Base-by-base conservation (phyloP, 2,329 filamentous ascomycete genomes). In the Fusarium dimerum region DNA sequence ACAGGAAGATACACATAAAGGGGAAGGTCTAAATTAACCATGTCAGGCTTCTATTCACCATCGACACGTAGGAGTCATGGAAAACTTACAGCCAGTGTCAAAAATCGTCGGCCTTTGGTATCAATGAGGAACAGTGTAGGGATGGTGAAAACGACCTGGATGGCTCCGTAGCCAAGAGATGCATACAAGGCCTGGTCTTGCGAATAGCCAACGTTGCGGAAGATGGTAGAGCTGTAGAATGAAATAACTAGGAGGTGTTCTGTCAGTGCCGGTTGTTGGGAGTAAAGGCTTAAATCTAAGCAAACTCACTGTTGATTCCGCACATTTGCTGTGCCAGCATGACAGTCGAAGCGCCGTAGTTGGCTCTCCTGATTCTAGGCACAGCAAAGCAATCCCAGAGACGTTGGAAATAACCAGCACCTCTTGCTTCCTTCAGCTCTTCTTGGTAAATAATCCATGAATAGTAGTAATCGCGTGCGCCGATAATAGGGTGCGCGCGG, bases 171-270 rank as follows among this genome's bases (percentile, higher is more conserved):
- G 2, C 75, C 75, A 20, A 75, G 68, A 0, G 75, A 76, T 0
- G 71, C 71, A 6, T 74, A 66, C 2, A 77, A 66, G 0, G 86
- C 81, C 20, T 78, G 69, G 47, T 77, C 79, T 1, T 75, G 69
- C 34, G 52, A 67, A 44, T 81, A 80, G 11, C 83, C 83, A 10
- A 83, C 80, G 1, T 84, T 66, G 16, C 68, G 60, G 65, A 83
- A 84, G 32, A 83, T 75, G 9, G 82, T 84, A 0, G 82, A 84
- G 2, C 80, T 84, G 70, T 89, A 89, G 68, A 89, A 90, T 0
- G 85, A 83, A 48, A 89, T 86, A 58, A 89, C 16, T 30, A 40
- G n/a, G n/a, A 11, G 40, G 34, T 8, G 20, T 12, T 11, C 41
- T n/a, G n/a, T n/a, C n/a, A n/a, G n/a, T n/a, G n/a, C n/a, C n/a